phyloP scores from a whole-genome alignment of 140 eudicot genomes.

The Stevia rebaudiana region DNA sequence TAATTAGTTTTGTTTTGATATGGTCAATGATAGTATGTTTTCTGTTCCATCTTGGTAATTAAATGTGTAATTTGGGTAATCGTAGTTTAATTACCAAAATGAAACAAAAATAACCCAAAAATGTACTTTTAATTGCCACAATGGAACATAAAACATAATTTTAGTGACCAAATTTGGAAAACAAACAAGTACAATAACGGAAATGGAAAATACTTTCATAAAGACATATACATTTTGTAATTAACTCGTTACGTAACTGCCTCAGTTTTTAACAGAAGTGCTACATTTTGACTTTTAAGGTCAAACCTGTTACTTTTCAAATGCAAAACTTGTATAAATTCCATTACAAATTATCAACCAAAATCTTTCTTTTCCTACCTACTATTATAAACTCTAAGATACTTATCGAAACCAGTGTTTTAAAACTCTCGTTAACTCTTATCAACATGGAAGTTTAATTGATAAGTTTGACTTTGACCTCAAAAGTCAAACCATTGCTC shows the following conservation, averaged over 20 bases:
- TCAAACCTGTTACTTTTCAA: background rate
- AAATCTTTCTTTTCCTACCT: background rate
- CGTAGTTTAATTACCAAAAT: too few species aligned
- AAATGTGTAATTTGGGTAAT: too few species aligned
- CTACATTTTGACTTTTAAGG: constrained; percentile 7
- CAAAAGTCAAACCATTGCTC: constrained; percentile 5
- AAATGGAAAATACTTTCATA: background rate
- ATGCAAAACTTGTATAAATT: background rate
- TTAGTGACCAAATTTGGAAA: background rate
- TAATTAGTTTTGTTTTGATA: background rate
- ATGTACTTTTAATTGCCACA: background rate
- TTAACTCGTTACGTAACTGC: background rate
- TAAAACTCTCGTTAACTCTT: background rate
- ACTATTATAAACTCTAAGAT: background rate
- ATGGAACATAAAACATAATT: background rate
- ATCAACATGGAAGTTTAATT: background rate
- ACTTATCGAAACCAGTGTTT: background rate
- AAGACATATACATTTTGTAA: background rate
- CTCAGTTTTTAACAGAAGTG: background rate
- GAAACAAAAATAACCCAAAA: too few species aligned
- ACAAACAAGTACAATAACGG: background rate
- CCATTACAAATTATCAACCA: background rate
- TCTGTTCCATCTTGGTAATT: too few species aligned
- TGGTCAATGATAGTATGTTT: background rate
- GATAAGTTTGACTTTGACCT: background rate